Percentiles rank a stretch among this genome's conserved stretches.
phyloP scores from a whole-genome alignment of 805 yeast genomes.

The Ogataea glucozyma region DNA sequence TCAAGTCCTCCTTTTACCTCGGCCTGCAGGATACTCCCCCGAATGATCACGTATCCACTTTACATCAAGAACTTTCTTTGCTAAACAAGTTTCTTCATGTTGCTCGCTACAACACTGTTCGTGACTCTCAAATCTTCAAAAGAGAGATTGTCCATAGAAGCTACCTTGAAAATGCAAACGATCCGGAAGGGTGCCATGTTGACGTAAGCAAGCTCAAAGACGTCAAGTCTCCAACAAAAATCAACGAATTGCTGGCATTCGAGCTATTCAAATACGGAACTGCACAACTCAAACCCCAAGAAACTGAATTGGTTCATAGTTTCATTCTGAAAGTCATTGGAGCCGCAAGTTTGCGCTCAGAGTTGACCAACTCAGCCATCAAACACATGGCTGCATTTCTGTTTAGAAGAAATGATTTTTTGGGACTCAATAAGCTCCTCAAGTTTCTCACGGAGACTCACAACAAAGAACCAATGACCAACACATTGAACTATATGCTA shows the following conservation, averaged over 20 bases:
- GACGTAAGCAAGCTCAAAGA: background rate
- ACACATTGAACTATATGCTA: constrained; percentile 1
- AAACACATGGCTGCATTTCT: constrained; percentile 4
- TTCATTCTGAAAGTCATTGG: background rate
- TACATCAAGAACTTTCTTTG: constrained; percentile 1
- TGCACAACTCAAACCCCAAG: background rate
- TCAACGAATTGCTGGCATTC: background rate
- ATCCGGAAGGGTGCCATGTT: constrained; percentile 2
- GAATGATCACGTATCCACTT: background rate
- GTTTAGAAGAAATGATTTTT: background rate
- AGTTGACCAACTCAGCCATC: background rate
- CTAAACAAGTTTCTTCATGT: constrained; percentile 2
- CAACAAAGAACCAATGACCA: constrained; percentile 2
- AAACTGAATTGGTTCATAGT: background rate
- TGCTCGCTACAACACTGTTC: background rate
- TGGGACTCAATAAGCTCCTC: background rate
- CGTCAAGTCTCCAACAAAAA: background rate
- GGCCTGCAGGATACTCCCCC: background rate
- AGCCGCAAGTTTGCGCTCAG: background rate
- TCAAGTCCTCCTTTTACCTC: background rate
- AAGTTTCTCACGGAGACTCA: background rate
- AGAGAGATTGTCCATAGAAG: background rate
- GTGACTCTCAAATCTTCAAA: background rate
- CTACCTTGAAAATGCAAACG: background rate
- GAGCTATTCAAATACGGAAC: constrained; percentile 2